Evolutionary conservation across 768 basidiomycete species (phyloP).

Genomic region (Mycena venus): DNA sequence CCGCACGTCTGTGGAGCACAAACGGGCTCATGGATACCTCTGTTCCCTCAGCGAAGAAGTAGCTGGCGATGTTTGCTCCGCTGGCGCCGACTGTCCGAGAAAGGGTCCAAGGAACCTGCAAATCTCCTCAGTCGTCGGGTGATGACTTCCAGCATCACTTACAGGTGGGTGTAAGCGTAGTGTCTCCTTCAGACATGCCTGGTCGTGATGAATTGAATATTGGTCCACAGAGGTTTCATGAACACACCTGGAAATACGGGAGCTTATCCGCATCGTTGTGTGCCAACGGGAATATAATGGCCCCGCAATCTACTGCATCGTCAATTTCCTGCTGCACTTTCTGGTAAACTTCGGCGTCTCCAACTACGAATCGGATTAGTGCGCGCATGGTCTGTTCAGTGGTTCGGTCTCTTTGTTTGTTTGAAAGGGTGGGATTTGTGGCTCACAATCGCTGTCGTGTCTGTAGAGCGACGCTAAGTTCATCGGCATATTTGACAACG

Average conservation of each 20-base stretch:
- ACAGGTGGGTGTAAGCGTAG: conserved; percentile 22
- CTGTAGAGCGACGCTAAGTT: background rate
- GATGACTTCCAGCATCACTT: background rate
- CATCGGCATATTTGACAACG: background rate
- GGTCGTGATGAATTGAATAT: background rate
- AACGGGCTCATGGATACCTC: conserved; percentile 28
- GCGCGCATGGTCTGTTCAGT: conserved; percentile 15
- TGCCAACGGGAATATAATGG: conserved; percentile 6
- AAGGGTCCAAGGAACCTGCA: conserved; percentile 19
- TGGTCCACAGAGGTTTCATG: background rate
- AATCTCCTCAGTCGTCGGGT: background rate
- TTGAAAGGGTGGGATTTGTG: background rate
- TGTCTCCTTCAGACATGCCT: conserved; percentile 24
- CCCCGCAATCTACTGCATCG: background rate
- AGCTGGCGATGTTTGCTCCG: background rate
- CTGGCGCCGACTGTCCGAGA: background rate
- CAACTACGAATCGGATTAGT: conserved; percentile 17
- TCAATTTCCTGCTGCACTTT: conserved; percentile 15
- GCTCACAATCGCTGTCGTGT: conserved; percentile 24
- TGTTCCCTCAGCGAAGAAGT: conserved; percentile 14
- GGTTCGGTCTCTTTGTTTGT: background rate
- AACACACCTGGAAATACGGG: conserved; percentile 14
- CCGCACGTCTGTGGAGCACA: conserved; percentile 5
- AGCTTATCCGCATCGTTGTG: conserved; percentile 3
- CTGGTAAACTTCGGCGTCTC: background rate